These are phyloP conservation scores for rapeseed (Brassica napus) DNA, from an alignment of 345 rosid genomes.

Conservation along the genomic window DNA sequence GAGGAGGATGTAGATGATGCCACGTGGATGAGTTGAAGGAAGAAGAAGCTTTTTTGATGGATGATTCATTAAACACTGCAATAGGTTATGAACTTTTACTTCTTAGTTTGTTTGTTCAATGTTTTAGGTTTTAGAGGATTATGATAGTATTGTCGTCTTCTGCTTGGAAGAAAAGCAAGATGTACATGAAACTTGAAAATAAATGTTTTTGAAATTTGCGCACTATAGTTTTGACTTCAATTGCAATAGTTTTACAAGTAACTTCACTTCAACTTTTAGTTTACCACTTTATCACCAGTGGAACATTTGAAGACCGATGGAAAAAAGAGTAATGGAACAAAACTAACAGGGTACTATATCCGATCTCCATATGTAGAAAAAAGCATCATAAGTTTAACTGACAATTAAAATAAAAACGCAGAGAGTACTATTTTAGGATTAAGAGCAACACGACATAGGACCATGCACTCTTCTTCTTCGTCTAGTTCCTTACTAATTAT, in stretches of 20 bases:
- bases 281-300: not conserved
- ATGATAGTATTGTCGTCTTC: not conserved
- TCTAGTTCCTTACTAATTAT: not conserved
- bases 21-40: constrained; percentile 34
- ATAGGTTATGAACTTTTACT: not conserved
- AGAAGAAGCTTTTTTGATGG: constrained; percentile 14
- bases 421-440: not conserved
- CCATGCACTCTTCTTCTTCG: not conserved
- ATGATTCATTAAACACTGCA: constrained; percentile 16
- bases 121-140: not conserved
- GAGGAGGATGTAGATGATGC: constrained; percentile 62
- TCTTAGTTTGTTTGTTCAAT: not conserved
- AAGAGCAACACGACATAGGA: not conserved
- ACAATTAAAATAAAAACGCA: not conserved
- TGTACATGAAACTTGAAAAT: not conserved
- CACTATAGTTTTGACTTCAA: not conserved
- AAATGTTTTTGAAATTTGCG: not conserved
- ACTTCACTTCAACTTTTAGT: not conserved
- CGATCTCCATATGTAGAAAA: not conserved
- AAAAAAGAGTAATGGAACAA: not conserved
- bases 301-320: too few relatives aligned
- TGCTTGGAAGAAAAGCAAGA: not conserved
- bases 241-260: not conserved
- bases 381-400: not conserved
- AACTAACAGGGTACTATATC: not conserved